phyloP scores from a whole-genome alignment of 2,329 filamentous ascomycete genomes.

The Pseudogymnoascus sp. region DNA sequence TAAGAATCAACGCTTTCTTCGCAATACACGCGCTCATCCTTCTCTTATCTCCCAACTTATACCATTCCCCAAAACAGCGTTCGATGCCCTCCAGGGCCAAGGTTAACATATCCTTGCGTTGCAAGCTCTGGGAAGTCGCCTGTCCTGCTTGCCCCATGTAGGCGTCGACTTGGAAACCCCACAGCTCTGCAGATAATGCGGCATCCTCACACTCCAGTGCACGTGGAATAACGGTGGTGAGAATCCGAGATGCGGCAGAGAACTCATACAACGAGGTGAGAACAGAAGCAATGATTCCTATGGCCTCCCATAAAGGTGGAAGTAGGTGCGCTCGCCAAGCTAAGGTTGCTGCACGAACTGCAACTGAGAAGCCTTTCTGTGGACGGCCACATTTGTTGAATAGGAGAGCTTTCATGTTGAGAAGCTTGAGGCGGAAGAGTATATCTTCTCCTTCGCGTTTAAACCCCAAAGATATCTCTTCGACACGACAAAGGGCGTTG shows the following conservation, averaged over 20 bases:
- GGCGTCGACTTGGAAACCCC: slow-evolving; percentile 54
- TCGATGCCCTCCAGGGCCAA: slow-evolving; percentile 43
- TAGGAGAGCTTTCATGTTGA: slow-evolving; percentile 55
- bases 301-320: slow-evolving; percentile 53
- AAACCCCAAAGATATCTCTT: slow-evolving; percentile 42
- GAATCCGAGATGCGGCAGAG: slow-evolving; percentile 44
- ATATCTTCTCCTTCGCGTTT: slow-evolving; percentile 53
- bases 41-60: slow-evolving; percentile 52
- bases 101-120: slow-evolving; percentile 42
- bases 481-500: slow-evolving; percentile 47
- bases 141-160: slow-evolving; percentile 57
- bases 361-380: slow-evolving; percentile 58
- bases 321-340: slow-evolving; percentile 53
- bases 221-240: slow-evolving; percentile 57
- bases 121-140: slow-evolving; percentile 26
- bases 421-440: slow-evolving; percentile 51
- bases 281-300: slow-evolving; percentile 49
- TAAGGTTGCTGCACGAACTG: slow-evolving; percentile 56
- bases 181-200: slow-evolving; percentile 48
- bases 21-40: slow-evolving; percentile 46
- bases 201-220: slow-evolving; percentile 55
- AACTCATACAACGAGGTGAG: slow-evolving; percentile 56
- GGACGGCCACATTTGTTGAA: slow-evolving; percentile 53
- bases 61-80: slow-evolving; percentile 45
- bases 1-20: slow-evolving; percentile 60